Conservation (phyloP, 2,329 filamentous ascomycete genomes). For the Arthroderma uncinatum region DNA sequence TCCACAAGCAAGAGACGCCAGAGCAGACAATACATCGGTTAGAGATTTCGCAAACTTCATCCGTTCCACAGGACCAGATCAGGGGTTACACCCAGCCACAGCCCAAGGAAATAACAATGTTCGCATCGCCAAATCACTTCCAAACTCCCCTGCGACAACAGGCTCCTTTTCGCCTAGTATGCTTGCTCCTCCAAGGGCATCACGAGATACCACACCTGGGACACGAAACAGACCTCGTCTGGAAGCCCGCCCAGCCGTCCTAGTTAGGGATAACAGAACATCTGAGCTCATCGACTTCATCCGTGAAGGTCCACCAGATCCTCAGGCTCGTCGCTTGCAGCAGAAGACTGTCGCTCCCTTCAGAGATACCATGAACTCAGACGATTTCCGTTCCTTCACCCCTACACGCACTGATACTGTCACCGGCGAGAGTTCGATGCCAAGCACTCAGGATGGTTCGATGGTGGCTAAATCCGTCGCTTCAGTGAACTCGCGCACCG, state of each 20-base stretch:
- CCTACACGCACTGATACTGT: slow-evolving; percentile 20
- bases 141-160: neutral
- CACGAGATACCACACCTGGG: neutral
- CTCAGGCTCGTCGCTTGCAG: slow-evolving; percentile 60
- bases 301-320: slow-evolving; percentile 63
- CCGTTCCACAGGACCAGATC: slow-evolving; percentile 63
- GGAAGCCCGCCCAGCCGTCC: slow-evolving; percentile 60
- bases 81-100: neutral
- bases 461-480: slow-evolving; percentile 42
- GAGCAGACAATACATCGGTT: slow-evolving; percentile 58
- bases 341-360: slow-evolving; percentile 68
- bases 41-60: slow-evolving; percentile 84
- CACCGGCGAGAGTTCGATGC: slow-evolving; percentile 27
- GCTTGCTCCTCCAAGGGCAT: neutral
- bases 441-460: slow-evolving; percentile 43
- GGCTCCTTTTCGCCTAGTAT: neutral
- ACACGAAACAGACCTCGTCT: slow-evolving; percentile 38
- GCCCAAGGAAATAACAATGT: neutral
- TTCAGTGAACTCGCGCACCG: slow-evolving; percentile 64
- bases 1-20: slow-evolving; percentile 57
- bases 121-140: neutral
- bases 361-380: slow-evolving; percentile 73
- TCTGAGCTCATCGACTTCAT: slow-evolving; percentile 94
- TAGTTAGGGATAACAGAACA: slow-evolving; percentile 54
- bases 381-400: slow-evolving; percentile 46